phyloP scores from a whole-genome alignment of 192 early-diverging fungal genomes.

The Coemansia sp. region DNA sequence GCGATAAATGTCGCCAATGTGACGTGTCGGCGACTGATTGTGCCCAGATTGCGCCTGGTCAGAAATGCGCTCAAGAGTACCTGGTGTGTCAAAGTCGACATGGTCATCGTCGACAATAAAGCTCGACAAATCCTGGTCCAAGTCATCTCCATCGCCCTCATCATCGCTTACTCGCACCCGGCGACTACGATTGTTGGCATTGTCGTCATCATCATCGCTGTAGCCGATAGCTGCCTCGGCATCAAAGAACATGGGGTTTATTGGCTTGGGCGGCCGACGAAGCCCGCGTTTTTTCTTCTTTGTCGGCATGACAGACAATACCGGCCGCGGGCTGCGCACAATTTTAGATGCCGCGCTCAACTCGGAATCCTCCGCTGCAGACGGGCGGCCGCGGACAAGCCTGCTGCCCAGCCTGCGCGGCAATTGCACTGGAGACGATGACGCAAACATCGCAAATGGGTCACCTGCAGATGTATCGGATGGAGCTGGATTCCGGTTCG shows the following conservation, averaged over 20 bases:
- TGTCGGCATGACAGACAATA: not conserved
- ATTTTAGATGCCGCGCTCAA: not conserved
- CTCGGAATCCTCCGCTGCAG: not conserved
- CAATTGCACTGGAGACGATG: slow-evolving; percentile 7
- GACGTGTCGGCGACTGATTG: slow-evolving; percentile 15
- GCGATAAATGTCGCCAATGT: slow-evolving; percentile 41
- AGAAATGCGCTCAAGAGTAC: not conserved
- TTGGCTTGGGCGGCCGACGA: slow-evolving; percentile 13
- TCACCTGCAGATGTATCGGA: not conserved
- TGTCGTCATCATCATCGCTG: slow-evolving; percentile 25
- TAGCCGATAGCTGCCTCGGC: slow-evolving; percentile 40
- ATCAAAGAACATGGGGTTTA: slow-evolving; percentile 37
- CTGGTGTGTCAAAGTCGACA: slow-evolving; percentile 39
- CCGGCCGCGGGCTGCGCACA: not conserved
- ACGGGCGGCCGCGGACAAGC: slow-evolving; percentile 14
- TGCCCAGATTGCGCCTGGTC: not conserved
- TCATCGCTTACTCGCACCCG: slow-evolving; percentile 18
- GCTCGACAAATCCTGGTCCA: slow-evolving; percentile 49
- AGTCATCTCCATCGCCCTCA: slow-evolving; percentile 33
- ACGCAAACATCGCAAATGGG: not conserved
- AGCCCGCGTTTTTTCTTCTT: slow-evolving; percentile 11
- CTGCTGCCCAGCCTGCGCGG: slow-evolving; percentile 10
- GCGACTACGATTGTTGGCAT: not conserved
- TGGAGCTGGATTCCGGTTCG: not conserved
- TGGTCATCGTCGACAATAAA: slow-evolving; percentile 50